Conservation (phyloP, 75 land plant genomes). For the Pinus albicaulis region DNA sequence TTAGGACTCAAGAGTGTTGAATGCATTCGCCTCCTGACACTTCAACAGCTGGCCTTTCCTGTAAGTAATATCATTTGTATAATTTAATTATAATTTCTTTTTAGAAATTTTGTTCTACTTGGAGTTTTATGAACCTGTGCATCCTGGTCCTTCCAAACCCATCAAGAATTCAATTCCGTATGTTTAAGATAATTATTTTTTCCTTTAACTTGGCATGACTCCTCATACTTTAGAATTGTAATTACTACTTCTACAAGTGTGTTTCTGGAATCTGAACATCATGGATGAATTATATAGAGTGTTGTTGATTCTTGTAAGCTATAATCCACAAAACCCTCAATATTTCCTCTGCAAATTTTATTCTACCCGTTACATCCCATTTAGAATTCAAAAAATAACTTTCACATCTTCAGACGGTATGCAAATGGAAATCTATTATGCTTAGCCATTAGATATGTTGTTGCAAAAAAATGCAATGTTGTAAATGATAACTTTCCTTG, state of each 20-base stretch:
- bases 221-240: background rate
- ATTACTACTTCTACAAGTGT: background rate
- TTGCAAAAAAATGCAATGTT: too few relatives aligned
- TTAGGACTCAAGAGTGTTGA: constrained; percentile 89
- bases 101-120: background rate
- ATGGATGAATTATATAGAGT: background rate
- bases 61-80: constrained; percentile 35
- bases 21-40: constrained; percentile 81
- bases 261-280: background rate
- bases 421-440: too few relatives aligned
- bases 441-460: too few relatives aligned
- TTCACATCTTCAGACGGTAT: too few relatives aligned
- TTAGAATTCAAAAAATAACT: too few relatives aligned
- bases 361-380: too few relatives aligned
- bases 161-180: background rate
- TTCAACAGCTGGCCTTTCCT: constrained; percentile 87
- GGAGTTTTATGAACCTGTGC: background rate
- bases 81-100: background rate
- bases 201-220: too few relatives aligned
- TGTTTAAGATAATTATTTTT: background rate
- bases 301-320: background rate
- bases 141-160: background rate
- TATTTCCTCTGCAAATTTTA: too few relatives aligned
- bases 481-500: too few relatives aligned
- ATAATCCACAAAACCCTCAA: too few relatives aligned